Base-by-base conservation (phyloP, 176 grass and related monocot species). In the Cenchrus fungigraminus region DNA sequence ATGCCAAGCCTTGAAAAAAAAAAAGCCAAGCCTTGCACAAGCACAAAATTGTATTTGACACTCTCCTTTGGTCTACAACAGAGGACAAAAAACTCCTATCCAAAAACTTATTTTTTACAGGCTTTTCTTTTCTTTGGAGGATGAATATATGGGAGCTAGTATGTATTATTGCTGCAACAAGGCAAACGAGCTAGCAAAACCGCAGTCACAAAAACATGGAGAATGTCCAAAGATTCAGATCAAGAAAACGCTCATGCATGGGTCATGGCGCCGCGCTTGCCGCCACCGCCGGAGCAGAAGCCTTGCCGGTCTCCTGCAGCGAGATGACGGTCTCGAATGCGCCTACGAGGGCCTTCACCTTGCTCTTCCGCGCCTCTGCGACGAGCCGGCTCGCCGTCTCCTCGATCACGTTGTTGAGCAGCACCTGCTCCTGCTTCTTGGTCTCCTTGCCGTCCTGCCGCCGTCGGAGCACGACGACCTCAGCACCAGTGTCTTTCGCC, bases 301-400 rank as follows among this genome's bases (percentile, higher is more conserved):
- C 47, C 71, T 90, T 84, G 52, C 83, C 84, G 20, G 71, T 88
- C 73, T 90, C 93, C 57, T 92, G 93, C 45, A 92, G 90, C 2
- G 88, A 95, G 86, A 95, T 92, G 57, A 95, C 86, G 8, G 83
- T 90, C 89, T 95, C 88, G 34, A 95, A 95, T 7, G 93, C 93
- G 45, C 88, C 93, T 2, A 95, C 90, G 15, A 95, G 86, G 25
- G 93, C 93, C 90, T 90, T 95, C 71, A 95, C 93, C 90, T 95
- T 95, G 86, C 90, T 92, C 76, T 86, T 90, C 77, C 90, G 82
- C 14, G 86, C 40, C 83, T 92, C 88, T 0, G 86, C 52, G 10
- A 88, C 71, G 46, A 95, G 90, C 86, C 87, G 86, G 49, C 79
- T 95, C 6, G 90, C 86, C 10, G 90, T 88, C 84, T 92, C 90